Evolutionary conservation across 202 grass and related monocot species (phyloP), one percentile per base, ranked within the genome.

Genomic region (Musa balbisiana): DNA sequence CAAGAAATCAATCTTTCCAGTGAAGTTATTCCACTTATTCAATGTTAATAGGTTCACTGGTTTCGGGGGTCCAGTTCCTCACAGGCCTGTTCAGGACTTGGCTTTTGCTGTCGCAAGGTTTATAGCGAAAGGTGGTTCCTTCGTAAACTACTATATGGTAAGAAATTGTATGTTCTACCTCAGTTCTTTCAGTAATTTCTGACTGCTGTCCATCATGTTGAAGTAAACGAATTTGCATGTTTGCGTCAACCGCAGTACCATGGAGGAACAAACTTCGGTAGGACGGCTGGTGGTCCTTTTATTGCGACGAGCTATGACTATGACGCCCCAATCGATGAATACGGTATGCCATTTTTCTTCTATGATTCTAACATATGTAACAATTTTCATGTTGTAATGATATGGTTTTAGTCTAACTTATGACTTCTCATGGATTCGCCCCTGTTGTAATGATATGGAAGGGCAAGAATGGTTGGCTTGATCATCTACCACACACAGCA

Each of bases 91-190:
- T 71, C 89, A 98, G 81, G 95, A 98, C 67, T 53, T 98, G 73
- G 91, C 91, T 16, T 98, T 93, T 86, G 88, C 86, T 60, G 88
- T 98, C 22, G 87, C 94, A 64, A 86, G 88, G 76, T 98, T 92
- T 82, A 62, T 98, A 50, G 87, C 89, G 82, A 98, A 94, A 81
- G 95, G 95, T 13, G 95, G 95, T 53, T 98, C 95, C 25, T 98
- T 90, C 78, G 85, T 98, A 25, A 98, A 98, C 75, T 98, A 98
- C 83, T 98, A 98, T 84, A 98, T 98, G 95, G 95, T 98, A 80
- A 87, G 81, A 71, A 69, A 5, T 72, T 51, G 16, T 49, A 55
- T 73, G 10, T 51, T 58, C 26, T 69, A 10, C 71, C 43, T 69
- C 9, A 69, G 1, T 68, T 60, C 14, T 14, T 19, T 64, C 55